phyloP scores from a whole-genome alignment of 305 asterid species.

The Fraxinus ornus region DNA sequence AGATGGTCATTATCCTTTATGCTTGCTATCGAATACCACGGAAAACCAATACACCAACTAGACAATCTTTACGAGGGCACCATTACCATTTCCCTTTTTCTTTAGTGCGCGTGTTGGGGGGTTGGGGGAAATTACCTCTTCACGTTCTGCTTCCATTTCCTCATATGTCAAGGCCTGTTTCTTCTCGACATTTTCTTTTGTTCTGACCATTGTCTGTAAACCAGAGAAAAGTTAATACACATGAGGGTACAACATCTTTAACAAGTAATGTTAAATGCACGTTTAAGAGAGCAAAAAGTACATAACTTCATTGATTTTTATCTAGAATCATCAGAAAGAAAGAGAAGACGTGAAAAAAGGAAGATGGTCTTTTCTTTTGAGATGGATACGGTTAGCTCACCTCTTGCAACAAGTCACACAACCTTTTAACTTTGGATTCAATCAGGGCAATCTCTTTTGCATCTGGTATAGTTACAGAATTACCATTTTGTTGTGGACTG shows the following conservation, averaged over 20 bases:
- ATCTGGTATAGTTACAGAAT: slow-evolving; percentile 44
- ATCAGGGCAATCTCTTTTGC: slow-evolving; percentile 78
- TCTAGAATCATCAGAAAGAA: slow-evolving; percentile 14
- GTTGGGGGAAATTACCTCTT: slow-evolving; percentile 62
- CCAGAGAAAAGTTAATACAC: slow-evolving; percentile 14
- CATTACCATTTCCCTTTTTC: neutral
- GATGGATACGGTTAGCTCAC: slow-evolving; percentile 30
- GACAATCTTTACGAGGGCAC: neutral
- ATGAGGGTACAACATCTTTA: slow-evolving; percentile 8
- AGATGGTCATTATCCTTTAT: neutral
- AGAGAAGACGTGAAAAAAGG: neutral
- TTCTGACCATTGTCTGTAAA: slow-evolving; percentile 70
- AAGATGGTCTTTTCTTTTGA: neutral
- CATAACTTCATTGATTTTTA: slow-evolving; percentile 5
- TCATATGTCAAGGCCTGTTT: slow-evolving; percentile 96
- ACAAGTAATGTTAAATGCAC: neutral
- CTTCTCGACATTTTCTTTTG: slow-evolving; percentile 91
- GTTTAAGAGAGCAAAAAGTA: neutral
- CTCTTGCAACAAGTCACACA: slow-evolving; percentile 80
- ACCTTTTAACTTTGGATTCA: slow-evolving; percentile 76
- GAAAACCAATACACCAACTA: neutral
- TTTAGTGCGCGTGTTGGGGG: slow-evolving; percentile 4
- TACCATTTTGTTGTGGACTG: slow-evolving; percentile 56
- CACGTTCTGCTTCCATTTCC: slow-evolving; percentile 97
- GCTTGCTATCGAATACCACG: neutral